Evolutionary conservation across 345 rosid genomes (phyloP), one percentile per base, ranked within the genome.

Genomic region (Psidium friedrichsthalianum): DNA sequence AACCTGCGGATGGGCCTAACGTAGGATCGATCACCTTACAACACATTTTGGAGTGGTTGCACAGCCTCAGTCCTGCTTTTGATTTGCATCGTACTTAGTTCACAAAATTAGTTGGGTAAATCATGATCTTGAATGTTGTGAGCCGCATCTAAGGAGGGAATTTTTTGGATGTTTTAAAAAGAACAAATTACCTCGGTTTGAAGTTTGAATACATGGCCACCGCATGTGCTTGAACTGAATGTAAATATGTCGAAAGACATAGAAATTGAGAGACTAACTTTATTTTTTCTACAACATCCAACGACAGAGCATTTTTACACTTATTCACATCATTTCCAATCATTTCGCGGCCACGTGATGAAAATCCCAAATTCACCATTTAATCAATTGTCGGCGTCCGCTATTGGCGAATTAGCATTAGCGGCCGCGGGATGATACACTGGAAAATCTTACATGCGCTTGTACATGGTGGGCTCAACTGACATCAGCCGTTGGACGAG

Each of bases 1-100:
- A 69, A 5, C 78, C 0, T 1, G 0, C 3, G 24, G 20, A 10
- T 3, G 24, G 6, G 6, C 12, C 36, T n/a, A n/a, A n/a, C n/a
- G n/a, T n/a, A n/a, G n/a, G n/a, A n/a, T n/a, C n/a, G n/a, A n/a
- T n/a, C n/a, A n/a, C n/a, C n/a, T 11, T 11, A 36, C 13, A 36
- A 8, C 6, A 9, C 0, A 36, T 2, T 3, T 20, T 8, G 13
- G 40, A 36, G 1, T 36, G 11, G 10, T 18, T 32, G 40, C 24
- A 4, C 44, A 3, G 6, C 44, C 2, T 42, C 20, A 3, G 22
- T 3, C 76, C 76, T 11, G 0, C n/a, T 29, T 64, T 59, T 29
- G 22, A 64, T 29, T 64, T 2, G 22, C 11, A 7, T 32, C 0
- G 5, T 29, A 7, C 42, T 29, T 29, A 64, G 44, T 15, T 55